Conservation (phyloP, 1,284 basidiomycete genomes). For the Apiotrichum gamsii region DNA sequence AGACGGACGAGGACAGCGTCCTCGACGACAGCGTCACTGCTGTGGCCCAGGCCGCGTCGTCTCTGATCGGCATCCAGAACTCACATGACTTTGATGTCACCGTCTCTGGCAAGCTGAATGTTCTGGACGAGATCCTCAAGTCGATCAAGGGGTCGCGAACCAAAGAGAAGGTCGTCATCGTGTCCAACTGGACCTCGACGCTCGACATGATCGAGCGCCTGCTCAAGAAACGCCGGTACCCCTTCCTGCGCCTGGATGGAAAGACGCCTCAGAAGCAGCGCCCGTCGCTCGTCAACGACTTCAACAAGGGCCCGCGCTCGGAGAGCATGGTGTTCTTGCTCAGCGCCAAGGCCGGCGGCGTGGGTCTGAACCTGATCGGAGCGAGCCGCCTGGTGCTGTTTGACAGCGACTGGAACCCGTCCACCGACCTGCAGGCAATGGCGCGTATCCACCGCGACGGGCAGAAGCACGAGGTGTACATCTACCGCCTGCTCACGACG, state of each 20-base stretch:
- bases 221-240: slow-evolving; percentile 69
- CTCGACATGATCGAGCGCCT: slow-evolving; percentile 85
- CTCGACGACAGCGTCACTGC: slow-evolving; percentile 53
- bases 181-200: slow-evolving; percentile 84
- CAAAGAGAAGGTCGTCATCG: slow-evolving; percentile 89
- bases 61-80: slow-evolving; percentile 17
- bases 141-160: slow-evolving; percentile 62
- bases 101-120: slow-evolving; percentile 64
- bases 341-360: slow-evolving; percentile 92
- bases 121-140: slow-evolving; percentile 66
- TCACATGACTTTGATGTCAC: neutral
- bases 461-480: slow-evolving; percentile 84
- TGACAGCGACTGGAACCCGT: slow-evolving; percentile 77
- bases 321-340: slow-evolving; percentile 72
- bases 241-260: slow-evolving; percentile 81
- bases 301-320: slow-evolving; percentile 34
- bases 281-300: slow-evolving; percentile 53
- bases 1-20: slow-evolving; percentile 52
- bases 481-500: slow-evolving; percentile 77
- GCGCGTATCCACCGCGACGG: slow-evolving; percentile 94
- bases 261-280: slow-evolving; percentile 72
- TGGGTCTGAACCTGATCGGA: slow-evolving; percentile 87
- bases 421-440: slow-evolving; percentile 87
- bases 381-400: slow-evolving; percentile 70
- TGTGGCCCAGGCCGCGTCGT: slow-evolving; percentile 59